phyloP scores from a whole-genome alignment of 768 basidiomycete genomes.

The Suillus decipiens region DNA sequence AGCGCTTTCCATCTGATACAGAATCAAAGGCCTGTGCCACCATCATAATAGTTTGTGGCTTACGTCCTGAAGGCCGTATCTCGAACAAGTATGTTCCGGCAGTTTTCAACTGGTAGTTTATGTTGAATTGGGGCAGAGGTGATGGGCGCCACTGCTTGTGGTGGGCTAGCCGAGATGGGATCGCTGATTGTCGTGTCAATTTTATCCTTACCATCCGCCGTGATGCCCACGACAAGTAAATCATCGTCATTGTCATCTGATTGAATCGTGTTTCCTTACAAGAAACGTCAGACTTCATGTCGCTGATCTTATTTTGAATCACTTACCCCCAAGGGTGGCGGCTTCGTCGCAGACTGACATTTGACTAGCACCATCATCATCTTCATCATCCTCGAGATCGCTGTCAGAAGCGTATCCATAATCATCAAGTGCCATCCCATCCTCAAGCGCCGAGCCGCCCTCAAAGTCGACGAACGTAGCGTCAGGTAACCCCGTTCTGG shows the following conservation, averaged over 20 bases:
- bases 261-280: constrained; percentile 15
- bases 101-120: constrained; percentile 14
- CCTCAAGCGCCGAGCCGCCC: constrained; percentile 13
- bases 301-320: background rate
- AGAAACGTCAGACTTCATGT: background rate
- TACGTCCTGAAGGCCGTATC: constrained; percentile 33
- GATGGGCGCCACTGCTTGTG: constrained; percentile 9
- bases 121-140: background rate
- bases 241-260: background rate
- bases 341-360: background rate
- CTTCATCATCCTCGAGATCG: constrained; percentile 33
- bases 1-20: constrained; percentile 38
- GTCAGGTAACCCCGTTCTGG: constrained; percentile 15
- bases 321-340: background rate
- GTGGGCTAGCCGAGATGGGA: background rate
- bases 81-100: constrained; percentile 26
- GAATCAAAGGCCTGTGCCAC: background rate
- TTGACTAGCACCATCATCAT: background rate
- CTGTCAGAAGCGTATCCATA: constrained; percentile 38
- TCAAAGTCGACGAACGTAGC: constrained; percentile 19
- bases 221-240: background rate
- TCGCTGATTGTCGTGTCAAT: constrained; percentile 5
- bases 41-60: background rate
- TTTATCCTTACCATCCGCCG: constrained; percentile 14
- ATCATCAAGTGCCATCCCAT: constrained; percentile 16